phyloP scores from a whole-genome alignment of 805 yeast species.

The Zygoascus flipseniorum region DNA sequence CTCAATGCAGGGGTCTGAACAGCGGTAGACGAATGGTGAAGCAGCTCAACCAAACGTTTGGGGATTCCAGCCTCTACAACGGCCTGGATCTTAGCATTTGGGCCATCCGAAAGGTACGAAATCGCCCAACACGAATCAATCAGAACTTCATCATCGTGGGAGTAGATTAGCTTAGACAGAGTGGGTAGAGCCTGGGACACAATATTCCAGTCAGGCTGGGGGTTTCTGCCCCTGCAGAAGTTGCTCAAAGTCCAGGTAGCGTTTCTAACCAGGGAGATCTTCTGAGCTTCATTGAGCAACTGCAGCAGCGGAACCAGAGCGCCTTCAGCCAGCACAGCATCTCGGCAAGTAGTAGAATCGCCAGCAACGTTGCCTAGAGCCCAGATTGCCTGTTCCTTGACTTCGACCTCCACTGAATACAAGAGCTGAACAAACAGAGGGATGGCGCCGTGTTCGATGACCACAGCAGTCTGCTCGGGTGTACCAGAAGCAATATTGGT shows the following conservation, averaged over 20 bases:
- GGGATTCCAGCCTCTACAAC: conserved; percentile 96
- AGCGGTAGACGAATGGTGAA: conserved; percentile 71
- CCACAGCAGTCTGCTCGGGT: conserved; percentile 80
- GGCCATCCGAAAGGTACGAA: conserved; percentile 88
- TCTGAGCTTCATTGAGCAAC: conserved; percentile 70
- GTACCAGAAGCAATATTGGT: conserved; percentile 96
- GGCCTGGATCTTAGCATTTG: conserved; percentile 88
- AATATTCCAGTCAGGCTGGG: conserved; percentile 90
- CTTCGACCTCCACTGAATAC: conserved; percentile 75
- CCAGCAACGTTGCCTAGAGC: conserved; percentile 99
- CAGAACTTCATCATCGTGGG: conserved; percentile 85
- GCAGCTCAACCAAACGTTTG: conserved; percentile 81
- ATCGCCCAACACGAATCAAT: conserved; percentile 99
- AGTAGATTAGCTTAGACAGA: conserved; percentile 80
- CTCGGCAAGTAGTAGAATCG: conserved; percentile 85
- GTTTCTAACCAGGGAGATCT: conserved; percentile 77
- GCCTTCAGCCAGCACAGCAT: conserved; percentile 71
- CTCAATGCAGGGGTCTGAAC: conserved; percentile 97
- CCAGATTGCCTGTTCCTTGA: conserved; percentile 98
- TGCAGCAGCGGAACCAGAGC: conserved; percentile 85
- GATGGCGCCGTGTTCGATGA: conserved; percentile 89
- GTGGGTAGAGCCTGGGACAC: conserved; percentile 87
- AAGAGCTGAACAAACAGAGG: conserved; percentile 81
- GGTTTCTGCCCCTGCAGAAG: conserved; percentile 91
- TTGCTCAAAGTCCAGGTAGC: conserved; percentile 98